Percentiles rank a stretch among this genome's conserved stretches.
These are phyloP conservation scores for Scopulariopsis brevicaulis DNA, from an alignment of 2,329 filamentous ascomycete genomes.

Conservation along the genomic window DNA sequence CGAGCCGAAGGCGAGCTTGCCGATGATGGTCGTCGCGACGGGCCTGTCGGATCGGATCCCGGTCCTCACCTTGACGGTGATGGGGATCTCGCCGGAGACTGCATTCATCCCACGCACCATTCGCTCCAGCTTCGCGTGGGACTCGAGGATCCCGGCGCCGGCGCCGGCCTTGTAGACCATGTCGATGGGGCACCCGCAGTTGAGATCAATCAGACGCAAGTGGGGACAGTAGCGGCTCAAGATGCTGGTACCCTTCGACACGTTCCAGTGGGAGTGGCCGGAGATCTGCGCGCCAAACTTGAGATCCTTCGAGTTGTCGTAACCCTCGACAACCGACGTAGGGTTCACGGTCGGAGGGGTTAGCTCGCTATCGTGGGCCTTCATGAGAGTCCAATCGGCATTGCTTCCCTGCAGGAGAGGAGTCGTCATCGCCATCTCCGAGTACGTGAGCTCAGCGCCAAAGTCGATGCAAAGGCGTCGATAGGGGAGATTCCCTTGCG, in stretches of 20 bases:
- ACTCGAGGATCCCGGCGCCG: slow-evolving; percentile 85
- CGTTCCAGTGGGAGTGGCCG: slow-evolving; percentile 83
- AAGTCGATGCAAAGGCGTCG: slow-evolving; percentile 80
- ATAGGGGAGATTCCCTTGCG: slow-evolving; percentile 93
- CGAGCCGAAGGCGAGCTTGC: slow-evolving; percentile 72
- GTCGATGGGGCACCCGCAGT: slow-evolving; percentile 96
- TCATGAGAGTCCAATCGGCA: slow-evolving; percentile 89
- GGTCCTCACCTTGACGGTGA: slow-evolving; percentile 90
- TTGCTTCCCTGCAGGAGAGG: slow-evolving; percentile 84
- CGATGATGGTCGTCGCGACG: slow-evolving; percentile 69
- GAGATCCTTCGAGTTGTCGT: slow-evolving; percentile 73
- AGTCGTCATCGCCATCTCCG: slow-evolving; percentile 93
- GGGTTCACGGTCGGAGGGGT: slow-evolving; percentile 55
- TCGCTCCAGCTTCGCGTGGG: slow-evolving; percentile 78
- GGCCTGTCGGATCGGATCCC: slow-evolving; percentile 73
- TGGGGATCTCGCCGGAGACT: slow-evolving; percentile 80
- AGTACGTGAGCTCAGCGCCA: slow-evolving; percentile 89
- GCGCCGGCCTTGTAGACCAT: slow-evolving; percentile 80
- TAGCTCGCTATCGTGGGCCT: slow-evolving; percentile 78
- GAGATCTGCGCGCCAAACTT: slow-evolving; percentile 91
- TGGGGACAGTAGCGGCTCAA: slow-evolving; percentile 68
- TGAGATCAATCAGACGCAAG: slow-evolving; percentile 84
- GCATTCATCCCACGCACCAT: slow-evolving; percentile 94
- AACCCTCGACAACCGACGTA: slow-evolving; percentile 50
- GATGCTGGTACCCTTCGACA: slow-evolving; percentile 77